Evolutionary conservation across 1,284 basidiomycete genomes (phyloP).

Genomic region (Sporisorium reilianum): DNA sequence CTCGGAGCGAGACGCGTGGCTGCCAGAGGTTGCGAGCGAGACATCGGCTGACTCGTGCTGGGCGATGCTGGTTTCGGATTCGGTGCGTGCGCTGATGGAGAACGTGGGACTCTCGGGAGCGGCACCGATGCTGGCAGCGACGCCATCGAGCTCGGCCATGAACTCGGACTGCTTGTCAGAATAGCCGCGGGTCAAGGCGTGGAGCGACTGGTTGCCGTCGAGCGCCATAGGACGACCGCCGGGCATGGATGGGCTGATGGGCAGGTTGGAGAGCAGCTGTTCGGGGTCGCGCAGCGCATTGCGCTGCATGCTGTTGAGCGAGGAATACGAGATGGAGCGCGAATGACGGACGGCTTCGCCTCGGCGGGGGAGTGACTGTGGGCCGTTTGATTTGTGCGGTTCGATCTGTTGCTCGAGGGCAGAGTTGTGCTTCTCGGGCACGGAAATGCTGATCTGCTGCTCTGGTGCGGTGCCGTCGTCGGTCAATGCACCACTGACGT

Average conservation of each 20-base stretch:
- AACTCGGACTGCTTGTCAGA: slow-evolving; percentile 33
- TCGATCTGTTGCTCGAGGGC: slow-evolving; percentile 10
- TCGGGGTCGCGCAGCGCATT: slow-evolving; percentile 24
- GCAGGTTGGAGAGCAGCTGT: slow-evolving; percentile 26
- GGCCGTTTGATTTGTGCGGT: slow-evolving; percentile 12
- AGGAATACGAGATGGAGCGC: slow-evolving; percentile 64
- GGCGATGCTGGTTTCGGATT: slow-evolving; percentile 48
- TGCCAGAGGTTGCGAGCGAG: slow-evolving; percentile 19
- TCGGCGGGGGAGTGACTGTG: slow-evolving; percentile 14
- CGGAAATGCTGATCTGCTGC: slow-evolving; percentile 15
- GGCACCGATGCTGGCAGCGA: slow-evolving; percentile 32
- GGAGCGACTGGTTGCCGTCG: slow-evolving; percentile 39
- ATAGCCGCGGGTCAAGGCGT: slow-evolving; percentile 39
- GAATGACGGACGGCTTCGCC: slow-evolving; percentile 48
- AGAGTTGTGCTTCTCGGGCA: slow-evolving; percentile 25
- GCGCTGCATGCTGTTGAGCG: slow-evolving; percentile 46
- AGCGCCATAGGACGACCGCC: slow-evolving; percentile 33
- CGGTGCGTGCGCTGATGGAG: slow-evolving; percentile 59
- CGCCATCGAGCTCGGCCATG: slow-evolving; percentile 34
- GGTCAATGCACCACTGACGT: slow-evolving; percentile 39
- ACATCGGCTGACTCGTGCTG: slow-evolving; percentile 25
- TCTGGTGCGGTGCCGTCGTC: slow-evolving; percentile 41
- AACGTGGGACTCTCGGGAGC: slow-evolving; percentile 51
- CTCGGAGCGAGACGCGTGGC: slow-evolving; percentile 14
- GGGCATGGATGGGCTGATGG: slow-evolving; percentile 39